These are phyloP conservation scores for Juglanconis oblonga DNA, from an alignment of 2,329 filamentous ascomycete genomes.

Conservation along the genomic window DNA sequence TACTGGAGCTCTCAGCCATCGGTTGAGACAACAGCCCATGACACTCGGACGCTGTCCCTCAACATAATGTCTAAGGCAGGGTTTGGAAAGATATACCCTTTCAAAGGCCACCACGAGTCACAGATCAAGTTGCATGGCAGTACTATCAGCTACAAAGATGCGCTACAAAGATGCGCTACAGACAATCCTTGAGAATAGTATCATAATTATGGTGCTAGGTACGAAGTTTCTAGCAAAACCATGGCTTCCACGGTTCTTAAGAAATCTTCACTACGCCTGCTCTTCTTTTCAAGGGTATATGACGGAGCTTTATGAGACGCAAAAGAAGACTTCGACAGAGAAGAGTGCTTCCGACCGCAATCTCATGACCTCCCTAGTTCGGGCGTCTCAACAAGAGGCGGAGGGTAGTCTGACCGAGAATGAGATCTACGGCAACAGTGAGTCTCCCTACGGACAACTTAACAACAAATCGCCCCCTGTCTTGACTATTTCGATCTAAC, in stretches of 20 bases:
- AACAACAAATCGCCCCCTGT: no score
- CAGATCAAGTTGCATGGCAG: background rate
- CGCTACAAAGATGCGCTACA: constrained; percentile 27
- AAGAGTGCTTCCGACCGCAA: background rate
- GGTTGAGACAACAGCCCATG: constrained; percentile 22
- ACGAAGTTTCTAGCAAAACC: constrained; percentile 32
- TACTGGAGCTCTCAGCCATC: constrained; percentile 26
- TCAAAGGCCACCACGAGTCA: constrained; percentile 26
- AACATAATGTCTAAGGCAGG: background rate
- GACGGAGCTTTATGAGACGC: constrained; percentile 28
- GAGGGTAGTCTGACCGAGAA: constrained; percentile 29
- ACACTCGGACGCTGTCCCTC: constrained; percentile 23
- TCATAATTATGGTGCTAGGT: constrained; percentile 28
- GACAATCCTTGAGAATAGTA: constrained; percentile 28
- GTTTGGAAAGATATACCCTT: constrained; percentile 21
- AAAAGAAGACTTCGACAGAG: constrained; percentile 27
- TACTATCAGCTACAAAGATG: constrained; percentile 26
- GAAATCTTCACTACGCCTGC: constrained; percentile 23
- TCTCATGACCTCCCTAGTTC: constrained; percentile 1
- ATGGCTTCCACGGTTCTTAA: constrained; percentile 45
- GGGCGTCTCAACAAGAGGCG: constrained; percentile 1
- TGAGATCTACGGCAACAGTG: constrained; percentile 33
- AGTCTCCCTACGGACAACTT: background rate
- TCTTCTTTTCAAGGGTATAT: constrained; percentile 27
- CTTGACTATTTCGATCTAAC: background rate